Conservation (phyloP, 192 early-diverging fungal species). For the Cladochytrium replicatum region DNA sequence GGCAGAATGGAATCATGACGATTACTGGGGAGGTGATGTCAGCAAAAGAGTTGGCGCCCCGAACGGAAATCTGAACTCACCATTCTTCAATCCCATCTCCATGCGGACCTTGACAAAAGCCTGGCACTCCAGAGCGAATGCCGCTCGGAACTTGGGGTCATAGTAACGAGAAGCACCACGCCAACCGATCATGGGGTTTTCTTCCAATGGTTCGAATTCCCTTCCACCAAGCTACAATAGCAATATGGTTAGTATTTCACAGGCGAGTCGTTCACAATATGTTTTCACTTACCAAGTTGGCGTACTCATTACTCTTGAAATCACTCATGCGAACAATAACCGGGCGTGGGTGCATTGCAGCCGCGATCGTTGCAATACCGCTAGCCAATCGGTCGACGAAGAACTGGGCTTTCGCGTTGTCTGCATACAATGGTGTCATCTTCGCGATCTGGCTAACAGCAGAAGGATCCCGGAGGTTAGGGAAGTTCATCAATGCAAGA, state of each 20-base stretch:
- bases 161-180: slow-evolving; percentile 15
- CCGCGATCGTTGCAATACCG: slow-evolving; percentile 13
- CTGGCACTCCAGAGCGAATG: slow-evolving; percentile 13
- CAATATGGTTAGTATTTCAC: slow-evolving; percentile 3
- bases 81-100: slow-evolving; percentile 11
- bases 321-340: slow-evolving; percentile 15
- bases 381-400: slow-evolving; percentile 8
- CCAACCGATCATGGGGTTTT: slow-evolving; percentile 18
- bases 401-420: slow-evolving; percentile 3
- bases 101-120: slow-evolving; percentile 6
- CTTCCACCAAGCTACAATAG: slow-evolving; percentile 8
- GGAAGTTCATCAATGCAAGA: slow-evolving; percentile 8
- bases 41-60: neutral
- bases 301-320: slow-evolving; percentile 15
- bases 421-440: slow-evolving; percentile 3
- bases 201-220: slow-evolving; percentile 11
- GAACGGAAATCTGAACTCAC: too few relatives aligned
- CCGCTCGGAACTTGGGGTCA: slow-evolving; percentile 9
- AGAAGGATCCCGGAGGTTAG: neutral
- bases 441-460: slow-evolving; percentile 5
- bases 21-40: slow-evolving; percentile 3
- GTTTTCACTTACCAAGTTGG: too few relatives aligned
- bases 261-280: too few relatives aligned
- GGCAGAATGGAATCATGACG: slow-evolving; percentile 15
- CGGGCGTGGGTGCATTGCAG: slow-evolving; percentile 11